These are phyloP conservation scores for Ambrosia hybrid DNA, from an alignment of 140 eudicot genomes.

Conservation along the genomic window DNA sequence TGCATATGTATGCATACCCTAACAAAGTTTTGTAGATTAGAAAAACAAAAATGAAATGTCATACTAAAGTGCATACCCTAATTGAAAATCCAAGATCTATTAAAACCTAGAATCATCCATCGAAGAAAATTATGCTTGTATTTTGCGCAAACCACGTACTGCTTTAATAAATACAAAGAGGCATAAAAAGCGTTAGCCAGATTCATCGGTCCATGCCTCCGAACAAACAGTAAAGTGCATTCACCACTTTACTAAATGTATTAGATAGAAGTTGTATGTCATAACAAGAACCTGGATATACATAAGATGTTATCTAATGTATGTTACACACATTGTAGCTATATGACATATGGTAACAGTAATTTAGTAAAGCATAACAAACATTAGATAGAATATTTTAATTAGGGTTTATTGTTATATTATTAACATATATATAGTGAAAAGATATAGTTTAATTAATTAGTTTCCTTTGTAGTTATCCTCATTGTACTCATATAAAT, in stretches of 20 bases:
- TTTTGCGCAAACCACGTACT: neutral
- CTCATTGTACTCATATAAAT: no score
- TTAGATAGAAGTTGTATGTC: no score
- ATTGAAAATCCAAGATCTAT: neutral
- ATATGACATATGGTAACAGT: no score
- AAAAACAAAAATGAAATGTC: neutral
- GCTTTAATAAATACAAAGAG: neutral
- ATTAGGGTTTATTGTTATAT: no score
- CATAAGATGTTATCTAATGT: no score
- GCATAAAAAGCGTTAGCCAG: neutral
- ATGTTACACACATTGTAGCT: no score
- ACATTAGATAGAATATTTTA: no score
- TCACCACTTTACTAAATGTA: no score
- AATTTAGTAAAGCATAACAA: no score
- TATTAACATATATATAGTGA: no score
- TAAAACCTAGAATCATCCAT: slow-evolving; percentile 11
- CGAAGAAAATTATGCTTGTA: neutral
- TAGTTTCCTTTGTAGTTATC: no score
- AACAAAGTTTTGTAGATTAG: neutral
- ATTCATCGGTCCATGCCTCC: neutral
- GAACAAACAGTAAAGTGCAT: neutral
- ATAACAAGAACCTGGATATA: neutral
- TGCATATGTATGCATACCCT: neutral
- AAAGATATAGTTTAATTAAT: no score
- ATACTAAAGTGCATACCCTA: neutral